Base-by-base conservation (phyloP, 306 rosid genomes). In the Notholithocarpus densiflorus region DNA sequence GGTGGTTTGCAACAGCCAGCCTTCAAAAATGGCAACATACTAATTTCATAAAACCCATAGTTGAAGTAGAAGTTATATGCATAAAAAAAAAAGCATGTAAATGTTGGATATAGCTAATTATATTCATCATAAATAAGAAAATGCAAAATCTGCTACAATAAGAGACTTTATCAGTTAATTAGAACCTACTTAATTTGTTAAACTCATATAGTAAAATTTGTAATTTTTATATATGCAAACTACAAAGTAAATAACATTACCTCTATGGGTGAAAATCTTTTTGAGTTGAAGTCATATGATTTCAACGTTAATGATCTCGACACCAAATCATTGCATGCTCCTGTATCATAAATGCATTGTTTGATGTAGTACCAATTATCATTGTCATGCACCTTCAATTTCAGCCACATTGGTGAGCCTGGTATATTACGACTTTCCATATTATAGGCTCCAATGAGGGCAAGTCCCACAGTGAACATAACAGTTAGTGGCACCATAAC, bases 1-100 rank as follows among this genome's bases (percentile, higher is more conserved):
- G 87, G 71, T 20, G 87, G 87, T 4, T 48, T 79, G 78, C 87
- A 83, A 48, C 87, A 83, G 11, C 84, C 84, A 43, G 59, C 19
- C 87, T 83, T 73, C 19, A 23, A 64, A 13, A 32, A 0, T 26
- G n/a, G 12, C 40, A 71, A 14, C 24, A 62, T 4, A 62, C 11
- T 27, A 64, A 13, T 9, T 11, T 24, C 2, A 29, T 23, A 29
- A 12, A 11, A 24, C 12, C 5, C 27, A 13, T 24, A 11, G 3
- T 29, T 29, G 17, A 19, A n/a, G 69, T 23, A 64, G 71, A 64
- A 40, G 45, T 40, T 40, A 40, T 8, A 40, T 8, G 45, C 45
- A 40, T 40, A 40, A 40, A 40, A 40, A 8, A 37, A 40, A 8
- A 40, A 40, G 45, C 45, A 40, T 0, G 45, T 8, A 40, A 40